phyloP scores from a whole-genome alignment of 768 basidiomycete species.

The Suillus paluster region DNA sequence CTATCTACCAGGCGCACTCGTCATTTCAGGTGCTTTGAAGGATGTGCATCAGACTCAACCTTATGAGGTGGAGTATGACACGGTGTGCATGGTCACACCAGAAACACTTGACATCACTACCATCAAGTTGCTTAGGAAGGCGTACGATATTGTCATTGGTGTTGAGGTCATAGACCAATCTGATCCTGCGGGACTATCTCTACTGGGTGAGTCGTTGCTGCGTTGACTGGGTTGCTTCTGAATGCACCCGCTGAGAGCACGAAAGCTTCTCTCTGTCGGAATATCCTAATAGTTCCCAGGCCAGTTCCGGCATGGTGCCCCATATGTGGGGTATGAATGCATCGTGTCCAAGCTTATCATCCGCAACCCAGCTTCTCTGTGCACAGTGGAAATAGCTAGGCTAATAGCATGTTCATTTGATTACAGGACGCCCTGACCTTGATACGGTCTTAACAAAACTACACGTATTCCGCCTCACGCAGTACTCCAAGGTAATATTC shows the following conservation, averaged over 20 bases:
- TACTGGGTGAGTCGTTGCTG: conserved; percentile 73
- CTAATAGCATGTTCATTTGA: conserved; percentile 20
- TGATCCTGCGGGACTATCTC: conserved; percentile 64
- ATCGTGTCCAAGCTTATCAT: conserved; percentile 14
- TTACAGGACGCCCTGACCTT: conserved; percentile 90
- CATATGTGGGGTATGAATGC: conserved; percentile 19
- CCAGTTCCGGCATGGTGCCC: conserved; percentile 10
- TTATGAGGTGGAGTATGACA: conserved; percentile 57
- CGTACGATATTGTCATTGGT: conserved; percentile 86
- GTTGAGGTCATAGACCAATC: conserved; percentile 86
- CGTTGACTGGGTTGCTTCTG: conserved; percentile 10
- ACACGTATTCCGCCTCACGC: conserved; percentile 90
- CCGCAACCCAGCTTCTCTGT: conserved; percentile 7
- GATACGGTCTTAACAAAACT: conserved; percentile 94
- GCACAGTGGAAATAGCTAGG: conserved; percentile 1
- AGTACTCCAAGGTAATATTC: conserved; percentile 86
- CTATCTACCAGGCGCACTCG: conserved; percentile 93
- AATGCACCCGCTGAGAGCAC: conserved; percentile 10
- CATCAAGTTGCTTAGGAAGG: conserved; percentile 77
- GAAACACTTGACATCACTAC: conserved; percentile 86
- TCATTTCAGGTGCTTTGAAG: conserved; percentile 81
- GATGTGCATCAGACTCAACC: conserved; percentile 63
- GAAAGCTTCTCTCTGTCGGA: conserved; percentile 9
- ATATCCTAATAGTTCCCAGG: conserved; percentile 13
- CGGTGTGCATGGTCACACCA: conserved; percentile 92